Conservation (phyloP, 2,329 filamentous ascomycete genomes). For the Cercospora sp. region DNA sequence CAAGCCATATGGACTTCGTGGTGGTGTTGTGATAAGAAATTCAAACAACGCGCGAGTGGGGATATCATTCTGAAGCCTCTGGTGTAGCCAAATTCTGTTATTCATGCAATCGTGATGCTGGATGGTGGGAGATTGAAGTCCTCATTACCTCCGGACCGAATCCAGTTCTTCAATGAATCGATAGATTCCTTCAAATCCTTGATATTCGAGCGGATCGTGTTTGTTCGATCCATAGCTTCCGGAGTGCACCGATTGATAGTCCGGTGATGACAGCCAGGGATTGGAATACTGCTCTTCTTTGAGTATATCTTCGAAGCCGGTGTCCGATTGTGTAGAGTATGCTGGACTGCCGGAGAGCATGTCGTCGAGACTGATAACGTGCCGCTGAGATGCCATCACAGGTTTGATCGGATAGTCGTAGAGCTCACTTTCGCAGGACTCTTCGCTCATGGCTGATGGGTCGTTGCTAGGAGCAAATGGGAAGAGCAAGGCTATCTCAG, state of each 20-base stretch:
- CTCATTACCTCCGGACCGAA: constrained; percentile 40
- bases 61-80: constrained; percentile 16
- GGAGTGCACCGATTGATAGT: constrained; percentile 59
- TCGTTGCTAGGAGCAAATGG: constrained; percentile 73
- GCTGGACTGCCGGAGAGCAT: constrained; percentile 53
- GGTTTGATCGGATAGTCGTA: constrained; percentile 22
- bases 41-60: constrained; percentile 5
- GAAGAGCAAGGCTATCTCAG: constrained; percentile 75
- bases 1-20: constrained; percentile 1
- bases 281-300: constrained; percentile 44
- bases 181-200: constrained; percentile 66
- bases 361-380: constrained; percentile 55
- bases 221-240: constrained; percentile 45
- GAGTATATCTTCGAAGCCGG: constrained; percentile 33
- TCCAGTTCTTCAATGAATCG: constrained; percentile 66
- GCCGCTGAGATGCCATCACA: constrained; percentile 16
- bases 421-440: constrained; percentile 41
- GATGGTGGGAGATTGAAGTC: background rate
- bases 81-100: background rate
- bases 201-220: constrained; percentile 56
- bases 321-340: constrained; percentile 41
- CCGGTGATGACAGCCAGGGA: constrained; percentile 56
- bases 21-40: background rate
- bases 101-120: constrained; percentile 17
- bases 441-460: constrained; percentile 41